These are phyloP conservation scores for Talaromyces sp. DNA, from an alignment of 2,329 filamentous ascomycete genomes.

Conservation along the genomic window DNA sequence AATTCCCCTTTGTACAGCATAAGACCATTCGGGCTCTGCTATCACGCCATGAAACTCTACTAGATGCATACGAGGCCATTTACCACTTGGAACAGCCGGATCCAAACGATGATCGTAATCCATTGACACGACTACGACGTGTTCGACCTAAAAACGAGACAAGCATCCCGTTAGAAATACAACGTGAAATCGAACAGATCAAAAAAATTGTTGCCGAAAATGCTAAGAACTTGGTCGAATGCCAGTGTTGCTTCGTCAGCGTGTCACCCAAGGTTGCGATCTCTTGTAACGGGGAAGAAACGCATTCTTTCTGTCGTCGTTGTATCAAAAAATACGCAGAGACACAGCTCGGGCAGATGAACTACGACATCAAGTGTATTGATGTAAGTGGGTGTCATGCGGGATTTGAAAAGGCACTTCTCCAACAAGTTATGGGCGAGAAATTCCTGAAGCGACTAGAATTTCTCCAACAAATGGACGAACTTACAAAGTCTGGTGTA, in stretches of 20 bases:
- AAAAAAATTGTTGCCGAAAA: constrained; percentile 20
- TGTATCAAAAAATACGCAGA: constrained; percentile 66
- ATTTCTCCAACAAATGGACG: constrained; percentile 65
- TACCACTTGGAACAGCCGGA: constrained; percentile 19
- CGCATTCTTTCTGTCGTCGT: constrained; percentile 65
- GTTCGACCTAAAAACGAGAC: background rate
- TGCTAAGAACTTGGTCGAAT: constrained; percentile 59
- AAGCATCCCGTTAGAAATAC: background rate
- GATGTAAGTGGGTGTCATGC: constrained; percentile 62
- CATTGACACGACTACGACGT: constrained; percentile 5
- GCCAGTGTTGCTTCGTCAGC: constrained; percentile 68
- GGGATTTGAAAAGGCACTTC: constrained; percentile 55
- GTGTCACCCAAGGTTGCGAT: constrained; percentile 64
- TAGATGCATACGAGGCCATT: constrained; percentile 24
- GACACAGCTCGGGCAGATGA: constrained; percentile 63
- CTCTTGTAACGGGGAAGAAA: constrained; percentile 55
- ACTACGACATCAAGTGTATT: constrained; percentile 67
- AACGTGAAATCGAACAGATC: constrained; percentile 24
- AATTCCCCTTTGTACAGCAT: constrained; percentile 35
- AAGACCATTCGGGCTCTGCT: constrained; percentile 33
- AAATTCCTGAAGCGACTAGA: constrained; percentile 61
- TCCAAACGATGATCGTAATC: background rate
- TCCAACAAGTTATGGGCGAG: constrained; percentile 54
- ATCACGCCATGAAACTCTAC: constrained; percentile 24
- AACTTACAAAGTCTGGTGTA: constrained; percentile 64